Evolutionary conservation across 805 yeast genomes (phyloP).

Genomic region (Candida tammaniensis): DNA sequence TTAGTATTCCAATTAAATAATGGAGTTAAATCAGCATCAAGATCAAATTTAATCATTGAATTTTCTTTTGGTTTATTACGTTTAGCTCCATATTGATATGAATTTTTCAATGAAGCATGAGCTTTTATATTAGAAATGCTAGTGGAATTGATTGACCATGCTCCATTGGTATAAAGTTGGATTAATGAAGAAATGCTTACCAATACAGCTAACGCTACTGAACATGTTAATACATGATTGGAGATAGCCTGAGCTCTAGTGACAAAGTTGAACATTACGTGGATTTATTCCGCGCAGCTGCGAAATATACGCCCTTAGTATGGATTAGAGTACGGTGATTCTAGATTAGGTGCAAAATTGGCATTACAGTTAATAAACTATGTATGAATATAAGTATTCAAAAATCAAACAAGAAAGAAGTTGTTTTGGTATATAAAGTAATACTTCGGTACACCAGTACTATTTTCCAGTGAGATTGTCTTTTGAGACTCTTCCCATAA

Average conservation of each 20-base stretch:
- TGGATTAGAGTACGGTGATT: too few species aligned
- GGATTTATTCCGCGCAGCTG: too few species aligned
- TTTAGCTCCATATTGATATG: constrained; percentile 65
- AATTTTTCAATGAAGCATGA: constrained; percentile 45
- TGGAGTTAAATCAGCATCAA: constrained; percentile 69
- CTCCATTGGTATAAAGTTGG: constrained; percentile 48
- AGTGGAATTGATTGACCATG: constrained; percentile 39
- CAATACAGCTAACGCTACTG: constrained; percentile 41
- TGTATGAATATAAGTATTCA: too few species aligned
- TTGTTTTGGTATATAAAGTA: too few species aligned
- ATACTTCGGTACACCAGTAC: too few species aligned
- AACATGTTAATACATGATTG: constrained; percentile 53
- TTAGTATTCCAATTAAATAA: constrained; percentile 96
- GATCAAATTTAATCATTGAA: constrained; percentile 65
- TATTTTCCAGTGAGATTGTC: too few species aligned
- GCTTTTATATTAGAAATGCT: constrained; percentile 35
- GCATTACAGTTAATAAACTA: too few species aligned
- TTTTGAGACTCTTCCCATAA: too few species aligned
- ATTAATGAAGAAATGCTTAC: constrained; percentile 47
- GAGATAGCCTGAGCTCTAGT: constrained; percentile 46
- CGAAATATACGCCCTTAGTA: too few species aligned
- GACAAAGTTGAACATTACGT: constrained; percentile 37
- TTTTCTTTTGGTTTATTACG: constrained; percentile 73
- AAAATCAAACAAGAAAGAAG: too few species aligned
- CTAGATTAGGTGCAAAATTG: too few species aligned